Evolutionary conservation across 164 flowering plant genomes (phyloP).

Genomic region (Piper betle): DNA sequence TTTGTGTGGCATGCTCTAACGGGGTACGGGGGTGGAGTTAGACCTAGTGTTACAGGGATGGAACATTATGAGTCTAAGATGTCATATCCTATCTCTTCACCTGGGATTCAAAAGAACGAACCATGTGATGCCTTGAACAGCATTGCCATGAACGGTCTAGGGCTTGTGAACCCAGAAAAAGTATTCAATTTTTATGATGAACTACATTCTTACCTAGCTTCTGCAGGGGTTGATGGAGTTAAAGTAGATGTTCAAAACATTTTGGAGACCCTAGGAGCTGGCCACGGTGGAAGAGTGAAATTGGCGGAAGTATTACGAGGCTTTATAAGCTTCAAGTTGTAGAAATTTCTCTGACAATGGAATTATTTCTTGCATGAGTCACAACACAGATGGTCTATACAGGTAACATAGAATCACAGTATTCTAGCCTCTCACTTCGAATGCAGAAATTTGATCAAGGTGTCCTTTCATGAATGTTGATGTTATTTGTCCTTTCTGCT

Average conservation of each 20-base stretch:
- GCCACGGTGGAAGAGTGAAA: conserved; percentile 72
- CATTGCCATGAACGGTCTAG: conserved; percentile 54
- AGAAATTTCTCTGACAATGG: conserved; percentile 64
- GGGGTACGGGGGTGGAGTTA: conserved; percentile 86
- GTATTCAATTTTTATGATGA: conserved; percentile 58
- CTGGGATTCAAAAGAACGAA: conserved; percentile 48
- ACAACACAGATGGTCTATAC: conserved; percentile 72
- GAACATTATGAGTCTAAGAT: conserved; percentile 58
- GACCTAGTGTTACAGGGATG: conserved; percentile 50
- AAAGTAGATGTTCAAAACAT: conserved; percentile 83
- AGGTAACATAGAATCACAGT: conserved; percentile 21
- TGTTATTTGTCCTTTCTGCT: background rate
- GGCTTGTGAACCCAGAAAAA: conserved; percentile 76
- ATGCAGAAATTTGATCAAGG: background rate
- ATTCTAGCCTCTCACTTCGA: too few species aligned
- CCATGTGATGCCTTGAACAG: conserved; percentile 34
- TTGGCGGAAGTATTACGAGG: conserved; percentile 71
- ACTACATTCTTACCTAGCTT: conserved; percentile 72
- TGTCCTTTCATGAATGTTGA: background rate
- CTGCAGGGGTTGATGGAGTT: conserved; percentile 75
- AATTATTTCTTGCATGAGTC: conserved; percentile 77
- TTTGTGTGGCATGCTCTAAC: conserved; percentile 86
- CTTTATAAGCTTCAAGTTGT: conserved; percentile 52
- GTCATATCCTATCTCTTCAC: conserved; percentile 47
- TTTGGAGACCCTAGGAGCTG: conserved; percentile 84